Base-by-base conservation (phyloP, 768 basidiomycete species). In the Albatrellus ellisii region DNA sequence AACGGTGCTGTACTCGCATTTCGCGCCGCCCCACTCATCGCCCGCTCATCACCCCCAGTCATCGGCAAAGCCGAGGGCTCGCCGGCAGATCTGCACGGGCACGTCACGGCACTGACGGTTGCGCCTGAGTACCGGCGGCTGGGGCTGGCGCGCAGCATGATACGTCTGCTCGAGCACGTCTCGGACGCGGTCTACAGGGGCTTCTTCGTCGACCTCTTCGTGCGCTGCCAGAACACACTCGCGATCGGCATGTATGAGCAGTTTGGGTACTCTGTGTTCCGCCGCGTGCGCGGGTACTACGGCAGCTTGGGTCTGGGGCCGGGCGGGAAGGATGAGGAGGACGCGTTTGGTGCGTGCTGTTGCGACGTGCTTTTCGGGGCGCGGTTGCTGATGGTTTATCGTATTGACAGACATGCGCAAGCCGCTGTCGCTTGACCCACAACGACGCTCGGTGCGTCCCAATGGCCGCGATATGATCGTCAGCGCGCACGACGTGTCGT, bases 121-220 rank as follows among this genome's bases (percentile, higher is more conserved):
- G 85, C 91, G 0, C 95, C 95, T 10, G 79, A 87, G 53, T 95
- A 88, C 60, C 83, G 95, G 31, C 80, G 86, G 2, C 72, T 97
- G 2, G 77, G 77, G 1, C 77, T 98, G 34, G 94, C 89, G 0
- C 75, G 78, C 51, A 78, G 75, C 57, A 81, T 98, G 75, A 88
- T 94, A 76, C 57, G 66, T 47, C 67, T 85, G 36, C 79, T 99
- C 34, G 94, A 98, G 59, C 68, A 72, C 51, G 80, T 89, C 6
- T 88, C 87, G 1, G 81, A 91, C 57, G 70, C 77, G 45, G 70
- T 69, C 20, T 85, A 90, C 66, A 74, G 73, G 47, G 86, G 79
- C 3, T 85, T 76, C 70, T 97, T 94, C 54, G 90, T 98, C 36
- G 95, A 98, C 61, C 72, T 99, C 17, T 98, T 90, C 57, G 94